Percentiles rank a stretch among this genome's conserved stretches.
phyloP scores from a whole-genome alignment of 1,284 basidiomycete species.

The Neotropicomus parvogracilis region DNA sequence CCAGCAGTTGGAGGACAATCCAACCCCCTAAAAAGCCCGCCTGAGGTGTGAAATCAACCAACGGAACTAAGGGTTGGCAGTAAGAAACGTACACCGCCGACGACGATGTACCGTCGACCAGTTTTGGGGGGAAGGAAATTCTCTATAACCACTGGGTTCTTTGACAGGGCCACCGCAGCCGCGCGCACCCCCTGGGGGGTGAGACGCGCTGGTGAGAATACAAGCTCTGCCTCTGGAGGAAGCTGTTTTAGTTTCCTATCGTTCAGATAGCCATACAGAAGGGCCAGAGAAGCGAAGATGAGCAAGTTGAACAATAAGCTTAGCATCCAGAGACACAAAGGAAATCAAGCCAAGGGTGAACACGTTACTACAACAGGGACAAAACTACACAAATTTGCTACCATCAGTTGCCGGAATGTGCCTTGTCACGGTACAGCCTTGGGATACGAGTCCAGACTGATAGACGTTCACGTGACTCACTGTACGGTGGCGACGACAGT shows the following conservation, averaged over 20 bases:
- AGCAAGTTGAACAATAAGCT: slow-evolving; percentile 7
- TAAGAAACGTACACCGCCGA: slow-evolving; percentile 46
- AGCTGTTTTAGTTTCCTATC: slow-evolving; percentile 46
- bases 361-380: no score
- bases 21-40: slow-evolving; percentile 73
- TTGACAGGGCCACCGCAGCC: slow-evolving; percentile 36
- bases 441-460: no score
- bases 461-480: no score
- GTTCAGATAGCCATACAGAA: slow-evolving; percentile 50
- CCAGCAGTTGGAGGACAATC: slow-evolving; percentile 63
- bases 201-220: slow-evolving; percentile 47
- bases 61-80: background rate
- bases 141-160: slow-evolving; percentile 31
- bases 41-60: slow-evolving; percentile 32
- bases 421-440: no score
- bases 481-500: no score
- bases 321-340: slow-evolving; percentile 14
- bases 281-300: slow-evolving; percentile 9
- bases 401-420: no score
- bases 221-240: slow-evolving; percentile 39
- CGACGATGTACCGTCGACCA: slow-evolving; percentile 52
- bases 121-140: slow-evolving; percentile 47
- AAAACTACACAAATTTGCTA: no score
- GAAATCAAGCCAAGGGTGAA: background rate
- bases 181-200: slow-evolving; percentile 39